A percentile compares a stretch with the other conserved stretches of the same genome.
These are phyloP conservation scores for Boletus barrowsii DNA, from an alignment of 768 basidiomycete genomes.

Conservation along the genomic window DNA sequence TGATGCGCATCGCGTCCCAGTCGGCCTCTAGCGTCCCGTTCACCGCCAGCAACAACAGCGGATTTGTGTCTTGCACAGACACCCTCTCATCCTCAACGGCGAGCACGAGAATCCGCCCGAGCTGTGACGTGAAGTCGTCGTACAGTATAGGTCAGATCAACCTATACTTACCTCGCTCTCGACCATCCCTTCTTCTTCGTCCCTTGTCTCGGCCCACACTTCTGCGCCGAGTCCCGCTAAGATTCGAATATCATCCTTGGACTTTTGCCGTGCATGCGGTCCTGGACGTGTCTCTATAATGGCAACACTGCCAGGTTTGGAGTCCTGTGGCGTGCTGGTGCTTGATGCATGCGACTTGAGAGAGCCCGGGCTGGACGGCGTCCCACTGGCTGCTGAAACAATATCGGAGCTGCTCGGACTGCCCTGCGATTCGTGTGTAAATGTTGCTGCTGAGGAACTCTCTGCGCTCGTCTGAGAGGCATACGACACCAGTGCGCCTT, in stretches of 20 bases:
- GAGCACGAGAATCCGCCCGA: constrained; percentile 68
- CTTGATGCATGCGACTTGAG: constrained; percentile 9
- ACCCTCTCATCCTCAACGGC: constrained; percentile 48
- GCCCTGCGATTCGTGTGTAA: constrained; percentile 3
- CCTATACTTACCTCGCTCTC: constrained; percentile 64
- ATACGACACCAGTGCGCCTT: constrained; percentile 72
- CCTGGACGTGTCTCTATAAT: constrained; percentile 4
- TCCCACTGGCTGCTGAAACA: not conserved
- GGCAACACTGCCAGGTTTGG: constrained; percentile 11
- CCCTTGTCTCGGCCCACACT: constrained; percentile 74
- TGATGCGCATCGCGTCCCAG: constrained; percentile 65
- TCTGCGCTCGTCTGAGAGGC: constrained; percentile 44
- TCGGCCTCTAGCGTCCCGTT: constrained; percentile 57
- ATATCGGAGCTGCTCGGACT: constrained; percentile 4
- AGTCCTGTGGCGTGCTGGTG: constrained; percentile 7
- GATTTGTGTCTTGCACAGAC: constrained; percentile 29
- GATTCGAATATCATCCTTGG: constrained; percentile 74
- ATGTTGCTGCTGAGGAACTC: not conserved
- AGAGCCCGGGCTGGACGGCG: constrained; percentile 12
- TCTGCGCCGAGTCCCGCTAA: constrained; percentile 70
- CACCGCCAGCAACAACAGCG: constrained; percentile 67
- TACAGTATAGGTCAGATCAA: not conserved
- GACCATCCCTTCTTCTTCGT: constrained; percentile 55
- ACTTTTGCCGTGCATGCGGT: constrained; percentile 24
- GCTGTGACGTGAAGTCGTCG: constrained; percentile 26